Percentiles rank a stretch among this genome's conserved stretches.
These are phyloP conservation scores for Apiospora rasikravindrae DNA, from an alignment of 2,329 filamentous ascomycete genomes.

Conservation along the genomic window DNA sequence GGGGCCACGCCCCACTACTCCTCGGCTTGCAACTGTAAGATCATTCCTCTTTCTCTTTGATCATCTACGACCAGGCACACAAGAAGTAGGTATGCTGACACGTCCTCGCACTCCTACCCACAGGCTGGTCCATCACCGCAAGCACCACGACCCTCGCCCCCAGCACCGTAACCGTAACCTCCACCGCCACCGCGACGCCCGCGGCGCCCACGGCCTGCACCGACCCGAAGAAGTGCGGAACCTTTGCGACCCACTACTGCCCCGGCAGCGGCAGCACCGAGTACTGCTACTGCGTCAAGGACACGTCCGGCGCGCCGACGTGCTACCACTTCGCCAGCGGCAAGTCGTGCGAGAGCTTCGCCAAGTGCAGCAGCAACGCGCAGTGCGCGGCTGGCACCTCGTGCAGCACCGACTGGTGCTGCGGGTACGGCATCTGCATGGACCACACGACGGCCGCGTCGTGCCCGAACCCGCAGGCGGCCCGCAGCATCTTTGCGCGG, in stretches of 20 bases:
- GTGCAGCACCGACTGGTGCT: not conserved
- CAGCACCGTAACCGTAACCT: not conserved
- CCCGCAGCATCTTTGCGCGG: not conserved
- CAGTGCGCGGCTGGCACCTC: not conserved
- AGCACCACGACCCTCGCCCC: not conserved
- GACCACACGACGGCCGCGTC: fast-evolving
- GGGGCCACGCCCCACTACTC: not conserved
- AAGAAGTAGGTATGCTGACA: not conserved
- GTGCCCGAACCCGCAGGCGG: not conserved
- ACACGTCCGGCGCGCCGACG: too few species aligned
- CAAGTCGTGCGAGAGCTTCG: not conserved
- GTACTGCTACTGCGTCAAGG: too few species aligned
- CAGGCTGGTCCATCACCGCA: not conserved
- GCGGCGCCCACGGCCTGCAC: too few species aligned
- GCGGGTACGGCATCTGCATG: not conserved
- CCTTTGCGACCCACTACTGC: not conserved
- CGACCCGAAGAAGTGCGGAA: too few species aligned
- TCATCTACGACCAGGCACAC: not conserved
- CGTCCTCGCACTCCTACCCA: not conserved
- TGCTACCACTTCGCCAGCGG: not conserved
- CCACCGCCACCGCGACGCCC: not conserved
- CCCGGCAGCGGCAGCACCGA: too few species aligned
- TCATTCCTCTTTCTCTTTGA: not conserved
- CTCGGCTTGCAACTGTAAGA: conserved; percentile 7
- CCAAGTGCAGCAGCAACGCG: not conserved